These are phyloP conservation scores for Fraxinus velutina DNA, from an alignment of 305 asterid species.

Conservation along the genomic window DNA sequence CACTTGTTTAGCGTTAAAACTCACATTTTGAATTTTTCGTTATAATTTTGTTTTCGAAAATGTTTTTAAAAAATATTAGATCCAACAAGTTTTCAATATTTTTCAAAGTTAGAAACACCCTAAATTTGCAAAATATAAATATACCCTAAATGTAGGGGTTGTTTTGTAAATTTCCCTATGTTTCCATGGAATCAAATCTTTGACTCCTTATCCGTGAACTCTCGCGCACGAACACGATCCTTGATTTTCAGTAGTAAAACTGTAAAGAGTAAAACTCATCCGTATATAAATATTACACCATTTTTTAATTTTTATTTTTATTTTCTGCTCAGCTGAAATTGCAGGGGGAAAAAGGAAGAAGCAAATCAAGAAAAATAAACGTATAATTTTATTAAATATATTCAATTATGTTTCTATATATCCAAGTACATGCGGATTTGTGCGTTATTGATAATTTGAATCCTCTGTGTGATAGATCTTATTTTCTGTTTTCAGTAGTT, in stretches of 20 bases:
- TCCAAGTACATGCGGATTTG: neutral
- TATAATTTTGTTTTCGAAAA: no score
- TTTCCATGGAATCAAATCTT: neutral
- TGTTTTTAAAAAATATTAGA: no score
- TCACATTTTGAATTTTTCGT: no score
- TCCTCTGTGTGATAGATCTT: neutral
- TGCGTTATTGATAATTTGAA: neutral
- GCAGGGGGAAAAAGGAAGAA: neutral
- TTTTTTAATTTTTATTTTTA: neutral
- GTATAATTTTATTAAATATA: neutral
- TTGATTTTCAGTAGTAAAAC: neutral
- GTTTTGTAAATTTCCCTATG: neutral
- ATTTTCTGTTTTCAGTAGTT: neutral
- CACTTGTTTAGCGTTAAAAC: no score
- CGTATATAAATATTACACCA: neutral
- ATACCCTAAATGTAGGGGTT: neutral
- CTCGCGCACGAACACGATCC: neutral
- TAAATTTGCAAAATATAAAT: no score
- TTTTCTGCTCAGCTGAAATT: neutral
- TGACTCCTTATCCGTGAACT: neutral
- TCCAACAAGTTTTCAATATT: no score
- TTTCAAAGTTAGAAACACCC: no score
- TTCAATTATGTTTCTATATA: neutral
- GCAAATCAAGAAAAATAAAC: neutral
- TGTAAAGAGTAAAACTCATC: neutral